Base-by-base conservation (phyloP, 768 basidiomycete species). In the Tulasnella sp. region DNA sequence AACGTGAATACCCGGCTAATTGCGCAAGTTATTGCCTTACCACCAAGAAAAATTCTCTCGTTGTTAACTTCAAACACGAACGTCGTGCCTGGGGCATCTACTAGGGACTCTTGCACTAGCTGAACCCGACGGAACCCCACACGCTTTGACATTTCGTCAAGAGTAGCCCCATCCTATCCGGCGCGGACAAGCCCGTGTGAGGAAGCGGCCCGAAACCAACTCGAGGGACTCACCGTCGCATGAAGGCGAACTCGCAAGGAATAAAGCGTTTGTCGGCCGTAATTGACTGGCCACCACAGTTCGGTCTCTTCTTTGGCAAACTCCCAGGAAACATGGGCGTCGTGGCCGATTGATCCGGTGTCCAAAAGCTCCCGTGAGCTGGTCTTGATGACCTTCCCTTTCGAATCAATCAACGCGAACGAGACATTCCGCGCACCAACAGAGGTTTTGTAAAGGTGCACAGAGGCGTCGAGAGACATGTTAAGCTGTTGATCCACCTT, bases 21-120 rank as follows among this genome's bases (percentile, higher is more conserved):
- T 44, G 34, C 12, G 16, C 10, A 39, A 16, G 16, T 36, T 44
- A 24, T 36, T 36, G 16, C 78, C 84, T 24, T 40, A 84, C 85
- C 85, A 19, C 88, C 89, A 79, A 85, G 85, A 81, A 89, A 90
- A 62, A 89, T 84, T 19, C 87, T 82, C 3, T 87, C 82, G 56
- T 86, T 86, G 82, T 90, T 90, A 80, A 90, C 83, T 79, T 88
- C 85, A 82, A 90, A 90, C 18, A 87, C 82, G 84, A 90, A 89
- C 27, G 87, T 85, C 1, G 85, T 87, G 0, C 89, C 89, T 2
- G 85, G 83, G 14, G 85, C 81, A 36, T 85, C 86, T 10, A 80
- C 75, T 3, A 89, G 84, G 0, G 87, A 85, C 42, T 87, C 86
- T 82, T 89, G 88, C 1, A 89, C 82, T 75, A 90, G 83, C 39